Evolutionary conservation across 257 asterid genomes (phyloP).

Genomic region (Ajuga chamaepitys): DNA sequence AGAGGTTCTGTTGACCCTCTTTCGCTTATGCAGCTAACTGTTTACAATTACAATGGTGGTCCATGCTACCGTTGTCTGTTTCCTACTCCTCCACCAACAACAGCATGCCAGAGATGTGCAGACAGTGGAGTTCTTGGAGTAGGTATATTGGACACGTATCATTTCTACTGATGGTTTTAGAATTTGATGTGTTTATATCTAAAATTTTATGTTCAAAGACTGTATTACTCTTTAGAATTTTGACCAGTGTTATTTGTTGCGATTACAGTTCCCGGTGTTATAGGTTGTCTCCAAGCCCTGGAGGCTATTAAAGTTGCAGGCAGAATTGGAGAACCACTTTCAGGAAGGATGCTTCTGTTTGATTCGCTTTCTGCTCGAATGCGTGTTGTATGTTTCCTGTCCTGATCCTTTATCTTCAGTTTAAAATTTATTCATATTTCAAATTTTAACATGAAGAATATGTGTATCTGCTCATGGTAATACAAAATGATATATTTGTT

Average conservation of each 20-base stretch:
- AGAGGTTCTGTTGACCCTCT: background rate
- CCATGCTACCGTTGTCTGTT: constrained; percentile 94
- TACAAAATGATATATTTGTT: background rate
- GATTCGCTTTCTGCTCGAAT: constrained; percentile 77
- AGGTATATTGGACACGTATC: constrained; percentile 39
- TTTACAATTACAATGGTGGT: constrained; percentile 82
- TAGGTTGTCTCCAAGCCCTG: constrained; percentile 94
- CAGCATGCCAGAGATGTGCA: constrained; percentile 94
- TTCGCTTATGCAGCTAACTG: constrained; percentile 61
- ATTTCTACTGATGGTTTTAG: background rate
- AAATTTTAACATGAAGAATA: background rate
- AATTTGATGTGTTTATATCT: background rate
- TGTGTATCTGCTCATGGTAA: background rate
- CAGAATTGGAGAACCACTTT: constrained; percentile 82
- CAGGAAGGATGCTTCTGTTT: constrained; percentile 79
- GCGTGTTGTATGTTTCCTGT: constrained; percentile 52
- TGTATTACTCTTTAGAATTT: background rate
- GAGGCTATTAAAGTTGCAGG: constrained; percentile 88
- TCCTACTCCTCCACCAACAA: constrained; percentile 94
- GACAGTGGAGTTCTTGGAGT: constrained; percentile 98
- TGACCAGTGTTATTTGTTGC: background rate
- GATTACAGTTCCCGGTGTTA: constrained; percentile 78
- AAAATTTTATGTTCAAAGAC: background rate
- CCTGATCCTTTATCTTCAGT: constrained; percentile 13
- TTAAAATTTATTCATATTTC: background rate